Percentiles rank a stretch among this genome's conserved stretches.
Conservation (phyloP, 176 grass and related monocot species). For the Phoenix dactylifera region DNA sequence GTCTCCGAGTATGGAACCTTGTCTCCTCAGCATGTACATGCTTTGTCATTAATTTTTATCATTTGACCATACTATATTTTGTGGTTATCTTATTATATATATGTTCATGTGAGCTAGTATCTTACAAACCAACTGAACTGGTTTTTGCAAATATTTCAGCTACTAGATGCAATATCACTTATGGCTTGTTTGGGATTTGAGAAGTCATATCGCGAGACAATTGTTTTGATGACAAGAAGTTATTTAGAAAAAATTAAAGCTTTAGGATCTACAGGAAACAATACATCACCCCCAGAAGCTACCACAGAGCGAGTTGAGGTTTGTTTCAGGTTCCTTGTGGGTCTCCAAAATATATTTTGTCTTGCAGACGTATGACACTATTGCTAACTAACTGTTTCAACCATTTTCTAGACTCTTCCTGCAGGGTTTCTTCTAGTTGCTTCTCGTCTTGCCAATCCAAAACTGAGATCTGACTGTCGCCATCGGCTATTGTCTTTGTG, state of each 20-base stretch:
- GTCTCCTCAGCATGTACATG: constrained; percentile 21
- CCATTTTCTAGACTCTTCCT: constrained; percentile 88
- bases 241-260: constrained; percentile 95
- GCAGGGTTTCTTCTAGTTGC: constrained; percentile 91
- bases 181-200: constrained; percentile 98
- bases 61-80: too few relatives aligned
- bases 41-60: constrained; percentile 8
- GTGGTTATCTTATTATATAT: too few relatives aligned
- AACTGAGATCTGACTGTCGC: constrained; percentile 88
- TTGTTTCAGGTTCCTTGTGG: constrained; percentile 16
- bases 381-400: constrained; percentile 48
- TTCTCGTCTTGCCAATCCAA: constrained; percentile 74
- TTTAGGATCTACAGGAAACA: constrained; percentile 57
- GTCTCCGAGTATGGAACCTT: constrained; percentile 63
- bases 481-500: constrained; percentile 90
- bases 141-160: constrained; percentile 40
- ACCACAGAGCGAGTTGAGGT: constrained; percentile 87
- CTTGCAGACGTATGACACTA: constrained; percentile 14
- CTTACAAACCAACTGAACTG: constrained; percentile 14
- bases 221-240: constrained; percentile 99
- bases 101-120: constrained; percentile 10
- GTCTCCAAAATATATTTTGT: constrained; percentile 11
- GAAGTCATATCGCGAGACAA: constrained; percentile 94
- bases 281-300: constrained; percentile 58
- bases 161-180: constrained; percentile 91